Conservation (phyloP, 2,329 filamentous ascomycete species). For the Plectosphaerella plurivora region DNA sequence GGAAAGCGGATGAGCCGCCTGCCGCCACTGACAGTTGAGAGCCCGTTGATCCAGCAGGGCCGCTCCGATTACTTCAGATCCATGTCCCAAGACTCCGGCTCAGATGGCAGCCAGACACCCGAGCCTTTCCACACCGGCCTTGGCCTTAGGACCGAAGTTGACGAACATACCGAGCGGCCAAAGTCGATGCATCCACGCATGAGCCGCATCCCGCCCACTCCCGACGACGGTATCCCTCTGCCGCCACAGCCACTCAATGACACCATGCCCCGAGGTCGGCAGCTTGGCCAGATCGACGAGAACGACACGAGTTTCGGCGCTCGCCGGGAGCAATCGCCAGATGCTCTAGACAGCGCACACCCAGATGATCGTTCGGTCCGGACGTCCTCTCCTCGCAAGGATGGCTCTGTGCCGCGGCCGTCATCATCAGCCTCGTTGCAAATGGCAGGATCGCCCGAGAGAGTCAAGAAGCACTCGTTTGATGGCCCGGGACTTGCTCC, state of each 20-base stretch:
- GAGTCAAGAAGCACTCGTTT: constrained; percentile 37
- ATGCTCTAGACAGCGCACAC: constrained; percentile 39
- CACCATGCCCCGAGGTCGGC: constrained; percentile 30
- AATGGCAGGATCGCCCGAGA: constrained; percentile 39
- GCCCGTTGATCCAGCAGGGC: constrained; percentile 69
- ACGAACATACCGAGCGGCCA: constrained; percentile 56
- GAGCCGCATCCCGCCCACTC: constrained; percentile 55
- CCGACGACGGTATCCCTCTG: constrained; percentile 42
- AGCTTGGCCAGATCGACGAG: constrained; percentile 32
- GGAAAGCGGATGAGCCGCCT: constrained; percentile 81
- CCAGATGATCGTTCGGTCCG: constrained; percentile 17
- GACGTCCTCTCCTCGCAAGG: constrained; percentile 20
- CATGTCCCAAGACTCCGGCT: constrained; percentile 58
- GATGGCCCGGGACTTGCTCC: constrained; percentile 49
- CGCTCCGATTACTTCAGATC: constrained; percentile 80
- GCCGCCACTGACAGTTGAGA: constrained; percentile 76
- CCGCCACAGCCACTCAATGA: constrained; percentile 35
- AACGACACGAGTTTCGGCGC: constrained; percentile 43
- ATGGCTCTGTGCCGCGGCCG: constrained; percentile 26
- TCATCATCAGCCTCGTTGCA: constrained; percentile 27
- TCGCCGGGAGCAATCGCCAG: constrained; percentile 55
- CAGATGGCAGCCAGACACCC: constrained; percentile 31
- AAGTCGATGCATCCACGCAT: constrained; percentile 72
- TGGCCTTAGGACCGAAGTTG: constrained; percentile 50
- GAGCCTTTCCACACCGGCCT: constrained; percentile 28